Conservation (phyloP, 2,329 filamentous ascomycete species). For the Nemania bipapillata region DNA sequence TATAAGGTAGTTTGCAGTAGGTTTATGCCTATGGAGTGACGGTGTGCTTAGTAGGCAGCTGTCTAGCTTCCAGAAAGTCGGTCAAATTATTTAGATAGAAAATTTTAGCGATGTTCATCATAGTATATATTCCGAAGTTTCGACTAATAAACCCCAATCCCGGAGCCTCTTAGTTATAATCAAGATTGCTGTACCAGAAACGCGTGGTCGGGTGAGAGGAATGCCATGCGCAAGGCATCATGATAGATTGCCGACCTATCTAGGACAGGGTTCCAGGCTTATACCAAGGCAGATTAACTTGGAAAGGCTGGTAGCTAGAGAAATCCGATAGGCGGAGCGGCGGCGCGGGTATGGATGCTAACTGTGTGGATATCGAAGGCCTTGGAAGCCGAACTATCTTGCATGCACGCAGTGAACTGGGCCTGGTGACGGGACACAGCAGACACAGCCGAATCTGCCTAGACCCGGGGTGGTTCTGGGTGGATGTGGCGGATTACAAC, state of each 20-base stretch:
- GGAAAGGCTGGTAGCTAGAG: constrained; percentile 12
- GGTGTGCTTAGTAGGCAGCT: constrained; percentile 5
- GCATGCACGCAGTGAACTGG: constrained; percentile 48
- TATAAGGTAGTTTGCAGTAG: constrained; percentile 36
- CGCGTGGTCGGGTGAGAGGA: constrained; percentile 13
- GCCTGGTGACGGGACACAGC: constrained; percentile 48
- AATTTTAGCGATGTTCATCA: neutral
- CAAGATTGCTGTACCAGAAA: constrained; percentile 1
- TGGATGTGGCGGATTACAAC: constrained; percentile 42
- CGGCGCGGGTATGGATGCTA: constrained; percentile 40
- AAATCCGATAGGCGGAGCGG: constrained; percentile 21
- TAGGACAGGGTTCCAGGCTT: constrained; percentile 12
- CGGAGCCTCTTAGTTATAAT: constrained; percentile 7
- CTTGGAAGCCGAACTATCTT: constrained; percentile 43
- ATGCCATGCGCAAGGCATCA: constrained; percentile 21
- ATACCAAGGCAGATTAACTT: constrained; percentile 21
- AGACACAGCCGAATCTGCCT: constrained; percentile 42
- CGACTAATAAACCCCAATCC: constrained; percentile 3
- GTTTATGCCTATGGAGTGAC: constrained; percentile 19
- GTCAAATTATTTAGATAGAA: constrained; percentile 3
- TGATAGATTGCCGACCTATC: constrained; percentile 3
- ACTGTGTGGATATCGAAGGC: constrained; percentile 39
- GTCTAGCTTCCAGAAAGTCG: constrained; percentile 16
- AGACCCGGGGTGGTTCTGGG: constrained; percentile 44
- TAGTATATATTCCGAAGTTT: neutral